Percentiles rank a stretch among this genome's conserved stretches.
Conservation (phyloP, 176 grass and related monocot genomes). For the Thinopyrum elongatum region DNA sequence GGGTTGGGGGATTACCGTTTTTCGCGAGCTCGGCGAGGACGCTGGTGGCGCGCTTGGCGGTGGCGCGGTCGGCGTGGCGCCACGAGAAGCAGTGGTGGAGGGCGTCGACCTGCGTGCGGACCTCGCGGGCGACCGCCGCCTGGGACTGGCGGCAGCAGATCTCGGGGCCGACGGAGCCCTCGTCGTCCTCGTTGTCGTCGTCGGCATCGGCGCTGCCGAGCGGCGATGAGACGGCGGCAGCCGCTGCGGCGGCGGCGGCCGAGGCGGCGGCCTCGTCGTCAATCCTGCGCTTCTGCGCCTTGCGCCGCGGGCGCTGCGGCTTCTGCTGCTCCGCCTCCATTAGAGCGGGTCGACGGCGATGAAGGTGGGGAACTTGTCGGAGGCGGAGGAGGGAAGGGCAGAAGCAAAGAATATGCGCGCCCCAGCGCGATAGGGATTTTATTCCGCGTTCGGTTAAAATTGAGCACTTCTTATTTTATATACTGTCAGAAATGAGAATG, state of each 20-base stretch:
- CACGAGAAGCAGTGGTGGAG: constrained; percentile 79
- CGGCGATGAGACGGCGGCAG: constrained; percentile 32
- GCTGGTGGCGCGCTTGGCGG: constrained; percentile 84
- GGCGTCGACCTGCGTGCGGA: constrained; percentile 78
- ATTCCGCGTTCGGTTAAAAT: background rate
- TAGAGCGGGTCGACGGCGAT: constrained; percentile 37
- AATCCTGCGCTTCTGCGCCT: constrained; percentile 82
- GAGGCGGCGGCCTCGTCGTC: constrained; percentile 54
- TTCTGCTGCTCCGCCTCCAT: constrained; percentile 81
- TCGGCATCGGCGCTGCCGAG: constrained; percentile 33
- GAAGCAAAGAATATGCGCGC: constrained; percentile 4
- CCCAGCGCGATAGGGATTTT: constrained; percentile 17
- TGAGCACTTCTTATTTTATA: background rate
- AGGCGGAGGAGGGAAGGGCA: constrained; percentile 21
- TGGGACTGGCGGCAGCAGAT: constrained; percentile 76
- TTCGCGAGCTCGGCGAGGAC: constrained; percentile 89
- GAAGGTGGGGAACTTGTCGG: constrained; percentile 28
- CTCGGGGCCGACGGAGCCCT: constrained; percentile 51
- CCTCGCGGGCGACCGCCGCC: constrained; percentile 58
- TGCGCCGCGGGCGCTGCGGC: constrained; percentile 54
- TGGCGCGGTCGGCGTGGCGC: constrained; percentile 70
- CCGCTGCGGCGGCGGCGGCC: constrained; percentile 20
- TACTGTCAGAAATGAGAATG: background rate
- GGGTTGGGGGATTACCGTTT: constrained; percentile 54
- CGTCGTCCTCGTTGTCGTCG: constrained; percentile 48